Conservation (phyloP, 2,329 filamentous ascomycete species). For the Neoascochyta sp. region DNA sequence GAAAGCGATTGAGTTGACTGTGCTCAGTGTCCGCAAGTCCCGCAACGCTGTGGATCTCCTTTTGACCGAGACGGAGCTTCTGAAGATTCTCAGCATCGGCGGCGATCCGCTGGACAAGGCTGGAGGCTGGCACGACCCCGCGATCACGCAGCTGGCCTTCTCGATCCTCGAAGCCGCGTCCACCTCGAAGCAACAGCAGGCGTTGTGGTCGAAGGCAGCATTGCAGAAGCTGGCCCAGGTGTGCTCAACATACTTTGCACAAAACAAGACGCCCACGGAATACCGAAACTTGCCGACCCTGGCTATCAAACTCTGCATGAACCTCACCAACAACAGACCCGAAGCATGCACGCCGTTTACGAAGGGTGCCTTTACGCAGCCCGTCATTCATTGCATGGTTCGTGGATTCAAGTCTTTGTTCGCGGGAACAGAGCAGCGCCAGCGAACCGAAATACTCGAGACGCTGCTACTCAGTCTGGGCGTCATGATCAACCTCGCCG, state of each 20-base stretch:
- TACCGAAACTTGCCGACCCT: too few relatives aligned
- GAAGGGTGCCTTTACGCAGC: slow-evolving; percentile 48
- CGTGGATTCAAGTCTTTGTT: slow-evolving; percentile 21
- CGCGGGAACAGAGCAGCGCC: slow-evolving; percentile 44
- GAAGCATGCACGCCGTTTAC: slow-evolving; percentile 67
- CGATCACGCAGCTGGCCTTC: slow-evolving; percentile 41
- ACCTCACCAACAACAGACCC: slow-evolving; percentile 77
- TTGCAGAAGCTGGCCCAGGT: slow-evolving; percentile 53
- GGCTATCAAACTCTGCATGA: slow-evolving; percentile 70
- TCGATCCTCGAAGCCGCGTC: slow-evolving; percentile 53
- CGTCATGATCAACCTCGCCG: slow-evolving; percentile 81
- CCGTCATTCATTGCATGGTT: slow-evolving; percentile 31
- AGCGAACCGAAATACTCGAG: slow-evolving; percentile 57
- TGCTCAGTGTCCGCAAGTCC: slow-evolving; percentile 50
- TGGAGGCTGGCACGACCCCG: slow-evolving; percentile 16
- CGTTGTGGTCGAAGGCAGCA: slow-evolving; percentile 43
- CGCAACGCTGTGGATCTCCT: slow-evolving; percentile 51
- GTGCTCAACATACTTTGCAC: slow-evolving; percentile 28
- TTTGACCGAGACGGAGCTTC: slow-evolving; percentile 34
- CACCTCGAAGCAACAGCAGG: slow-evolving; percentile 42
- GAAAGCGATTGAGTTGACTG: slow-evolving; percentile 58
- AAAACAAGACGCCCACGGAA: slow-evolving; percentile 16
- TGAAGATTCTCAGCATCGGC: slow-evolving; percentile 46
- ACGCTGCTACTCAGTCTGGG: slow-evolving; percentile 74
- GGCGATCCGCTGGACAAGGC: slow-evolving; percentile 10